Base-by-base conservation (phyloP, 169 alveolate genomes). In the Eimeria maxima region DNA sequence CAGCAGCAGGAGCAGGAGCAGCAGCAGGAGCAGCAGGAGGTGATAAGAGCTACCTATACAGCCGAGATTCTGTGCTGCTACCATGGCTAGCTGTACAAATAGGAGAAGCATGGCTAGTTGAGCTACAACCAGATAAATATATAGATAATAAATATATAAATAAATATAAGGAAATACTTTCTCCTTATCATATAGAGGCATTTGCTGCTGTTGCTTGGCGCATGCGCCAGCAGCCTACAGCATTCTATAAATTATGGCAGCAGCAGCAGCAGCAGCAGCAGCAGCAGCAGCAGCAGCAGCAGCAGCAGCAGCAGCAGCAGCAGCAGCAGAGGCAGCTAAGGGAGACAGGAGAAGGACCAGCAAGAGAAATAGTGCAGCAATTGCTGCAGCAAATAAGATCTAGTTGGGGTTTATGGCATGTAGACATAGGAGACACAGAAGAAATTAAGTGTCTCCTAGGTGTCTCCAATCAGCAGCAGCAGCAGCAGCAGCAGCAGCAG, bases 81-180 rank as follows among this genome's bases (percentile, higher is more conserved):
- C 95, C 80, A 24, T 90, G 95, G 95, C 78, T 90, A 69, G 95
- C 95, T 27, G 38, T 67, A 50, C 73, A 69, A 38, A 20, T 90
- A 45, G 60, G 45, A 8, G 55, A 55, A 18, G 76, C 69, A 44
- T 90, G 95, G 95, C 76, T 90, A 3, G 89, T 50, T 50, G 95
- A 90, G 55, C 95, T 90, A 14, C 50, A 69, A 20, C 89, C 95
- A 8, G 95, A 90, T 45, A 27, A 11, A n/a, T 90, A 47, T 57
- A 57, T 90, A 10, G 95, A 90, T 74, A 47, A 57, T 29, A 11
- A 7, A 7, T 3, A 38, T 5, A 22, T 6, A 1, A 8, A 11
- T 22, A 14, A 47, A 11, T 29, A 27, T n/a, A 2, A 38, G 24
- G 86, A 27, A 55, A n/a, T 55, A 13, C 86, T 74, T 1, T 74